Base-by-base conservation (phyloP, 2,329 filamentous ascomycete species). In the Sporothrix dimorphospora region DNA sequence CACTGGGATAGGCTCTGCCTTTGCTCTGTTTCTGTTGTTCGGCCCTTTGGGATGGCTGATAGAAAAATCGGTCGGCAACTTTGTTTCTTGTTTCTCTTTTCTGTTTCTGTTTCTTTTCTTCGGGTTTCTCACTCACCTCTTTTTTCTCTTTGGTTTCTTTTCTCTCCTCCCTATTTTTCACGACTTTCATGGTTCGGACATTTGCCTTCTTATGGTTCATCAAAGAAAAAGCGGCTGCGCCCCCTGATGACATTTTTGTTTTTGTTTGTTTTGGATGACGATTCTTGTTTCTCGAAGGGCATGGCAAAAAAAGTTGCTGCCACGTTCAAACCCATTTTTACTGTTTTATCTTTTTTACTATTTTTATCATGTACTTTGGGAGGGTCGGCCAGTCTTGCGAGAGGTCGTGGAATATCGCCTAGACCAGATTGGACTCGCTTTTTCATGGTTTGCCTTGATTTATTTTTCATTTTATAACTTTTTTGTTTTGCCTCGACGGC, bases 401-500 rank as follows among this genome's bases (percentile, higher is more conserved):
- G 59, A 61, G 72, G 73, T 71, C 73, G 72, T 73, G 73, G 57
- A 74, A 73, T 65, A 72, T 57, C 73, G 72, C 55, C 49, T 30
- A 59, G 59, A 53, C 59, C 61, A 69, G 74, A 73, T 57, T 72
- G 72, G 27, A 70, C 57, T 30, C 69, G 66, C 49, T 71, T 75
- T 77, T 71, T 71, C 70, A 67, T 57, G 53, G 70, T 71, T 71
- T 66, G 63, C 47, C 42, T 34, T 69, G 49, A 49, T 68, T 76
- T 77, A 72, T 75, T 75, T 73, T 72, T 72, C 69, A 27, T 77
- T 78, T 75, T 63, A 40, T 47, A 6, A 49, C 12, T 77, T 53
- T 70, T 24, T 6, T 47, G 42, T 49, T 63, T 38, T 38, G 27
- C 11, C 21, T 45, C 47, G 74, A 69, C 71, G 73, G 75, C 72